phyloP scores from a whole-genome alignment of 306 rosid genomes.

The Cucumis hystrix region DNA sequence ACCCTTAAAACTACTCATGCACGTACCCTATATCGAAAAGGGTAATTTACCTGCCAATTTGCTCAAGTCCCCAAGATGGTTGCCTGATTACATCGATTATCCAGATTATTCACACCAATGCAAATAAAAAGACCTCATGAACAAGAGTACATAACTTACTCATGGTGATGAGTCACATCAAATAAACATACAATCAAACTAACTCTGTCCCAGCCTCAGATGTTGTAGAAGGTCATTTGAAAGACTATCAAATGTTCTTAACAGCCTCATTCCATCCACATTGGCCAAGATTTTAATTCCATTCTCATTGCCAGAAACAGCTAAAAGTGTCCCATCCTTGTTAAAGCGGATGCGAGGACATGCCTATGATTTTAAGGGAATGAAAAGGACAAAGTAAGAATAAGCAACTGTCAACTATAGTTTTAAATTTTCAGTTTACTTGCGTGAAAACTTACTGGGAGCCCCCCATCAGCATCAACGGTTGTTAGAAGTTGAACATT shows the following conservation, averaged over 20 bases:
- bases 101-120: too few relatives aligned
- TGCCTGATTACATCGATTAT: too few relatives aligned
- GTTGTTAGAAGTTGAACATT: constrained; percentile 59
- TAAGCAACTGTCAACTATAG: constrained; percentile 12
- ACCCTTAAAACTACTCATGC: too few relatives aligned
- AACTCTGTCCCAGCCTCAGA: constrained; percentile 82
- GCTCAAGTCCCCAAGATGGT: too few relatives aligned
- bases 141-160: too few relatives aligned
- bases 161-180: not conserved
- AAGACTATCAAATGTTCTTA: constrained; percentile 58
- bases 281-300: constrained; percentile 84
- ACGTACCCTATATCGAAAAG: too few relatives aligned
- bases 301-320: constrained; percentile 81
- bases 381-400: not conserved
- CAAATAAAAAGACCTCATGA: too few relatives aligned
- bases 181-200: constrained; percentile 7
- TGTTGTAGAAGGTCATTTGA: constrained; percentile 61
- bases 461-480: constrained; percentile 93
- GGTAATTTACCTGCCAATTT: too few relatives aligned
- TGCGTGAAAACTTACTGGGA: constrained; percentile 53
- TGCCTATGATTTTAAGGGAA: constrained; percentile 37
- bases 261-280: constrained; percentile 45
- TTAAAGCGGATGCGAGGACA: constrained; percentile 94
- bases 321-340: constrained; percentile 90
- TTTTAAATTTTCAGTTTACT: not conserved